Evolutionary conservation across 2,329 filamentous ascomycete genomes (phyloP), one percentile per base, ranked within the genome.

Genomic region (Neonectria ditissima): DNA sequence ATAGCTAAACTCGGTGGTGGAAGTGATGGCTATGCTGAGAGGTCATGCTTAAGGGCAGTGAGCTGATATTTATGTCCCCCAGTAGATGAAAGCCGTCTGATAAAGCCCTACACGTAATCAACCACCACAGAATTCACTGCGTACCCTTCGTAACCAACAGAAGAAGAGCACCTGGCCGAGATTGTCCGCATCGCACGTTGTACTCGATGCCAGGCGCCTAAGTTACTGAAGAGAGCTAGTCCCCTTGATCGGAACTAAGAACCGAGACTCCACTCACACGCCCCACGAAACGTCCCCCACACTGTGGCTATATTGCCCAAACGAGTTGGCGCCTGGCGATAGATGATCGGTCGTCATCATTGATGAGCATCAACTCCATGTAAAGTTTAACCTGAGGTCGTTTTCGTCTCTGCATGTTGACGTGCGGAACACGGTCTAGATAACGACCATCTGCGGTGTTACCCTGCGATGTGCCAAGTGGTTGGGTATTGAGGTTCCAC

Each of bases 221-320:
- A 39, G 32, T 69, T n/a, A 52, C 69, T 32, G 24, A 0, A 69
- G 32, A 18, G 39, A 59, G 69, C 52, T 72, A 72, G 69, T 37
- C 48, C 37, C 28, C 65, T 51, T 55, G 56, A 30, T 56, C 30
- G 26, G 26, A 20, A 14, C 20, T 22, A 60, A 43, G 34, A 16
- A 39, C 39, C 52, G 54, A 52, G 32, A 47, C 22, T 20, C 47
- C 47, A 34, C 47, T 18, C 16, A 11, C 7, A 28, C 22, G 8
- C 7, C 4, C 55, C 55, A 60, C 59, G 52, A 58, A 53, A 11
- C 43, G 30, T 51, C 28, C 26, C n/a, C 48, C 69, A 37, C 69
- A 67, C 65, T 59, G 72, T 73, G 72, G 70, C 53, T 74, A 74
- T 62, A 28, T 73, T 74, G 50, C 72, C 68, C 9, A 5, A 72